These are phyloP conservation scores for Lachnellula hyalina DNA, from an alignment of 2,329 filamentous ascomycete genomes.

Conservation along the genomic window DNA sequence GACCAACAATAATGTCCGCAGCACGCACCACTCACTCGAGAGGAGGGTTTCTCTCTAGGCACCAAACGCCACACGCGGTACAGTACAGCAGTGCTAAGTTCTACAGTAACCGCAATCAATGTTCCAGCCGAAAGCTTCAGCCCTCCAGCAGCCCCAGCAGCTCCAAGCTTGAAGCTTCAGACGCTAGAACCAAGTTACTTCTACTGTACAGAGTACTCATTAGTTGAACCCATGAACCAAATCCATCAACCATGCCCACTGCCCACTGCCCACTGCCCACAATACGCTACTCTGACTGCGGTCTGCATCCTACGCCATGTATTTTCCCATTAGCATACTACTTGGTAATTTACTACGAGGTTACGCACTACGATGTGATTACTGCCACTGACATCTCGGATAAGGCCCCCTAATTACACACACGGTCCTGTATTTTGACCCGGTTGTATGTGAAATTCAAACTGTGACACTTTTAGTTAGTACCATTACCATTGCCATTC, in stretches of 20 bases:
- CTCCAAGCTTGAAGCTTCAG: slow-evolving; percentile 16
- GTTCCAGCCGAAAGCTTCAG: slow-evolving; percentile 13
- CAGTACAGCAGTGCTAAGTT: slow-evolving; percentile 1
- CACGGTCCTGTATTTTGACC: slow-evolving; percentile 9
- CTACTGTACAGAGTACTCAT: too few relatives aligned
- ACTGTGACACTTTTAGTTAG: background rate
- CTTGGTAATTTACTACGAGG: too few relatives aligned
- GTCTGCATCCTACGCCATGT: slow-evolving; percentile 13
- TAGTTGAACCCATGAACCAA: background rate
- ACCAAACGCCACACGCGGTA: slow-evolving; percentile 1
- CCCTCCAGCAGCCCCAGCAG: slow-evolving; percentile 9
- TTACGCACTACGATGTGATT: slow-evolving; percentile 15
- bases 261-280: background rate
- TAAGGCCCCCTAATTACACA: slow-evolving; percentile 14
- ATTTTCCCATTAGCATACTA: slow-evolving; percentile 3
- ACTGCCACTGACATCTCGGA: slow-evolving; percentile 27
- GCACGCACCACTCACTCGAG: background rate
- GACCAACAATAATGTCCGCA: background rate
- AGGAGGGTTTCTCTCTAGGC: background rate
- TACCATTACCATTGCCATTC: too few relatives aligned
- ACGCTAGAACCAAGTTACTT: slow-evolving; percentile 14
- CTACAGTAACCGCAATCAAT: slow-evolving; percentile 4
- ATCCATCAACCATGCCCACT: slow-evolving; percentile 16
- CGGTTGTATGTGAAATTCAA: slow-evolving; percentile 7
- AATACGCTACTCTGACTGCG: slow-evolving; percentile 13